phyloP scores from a whole-genome alignment of 2,329 filamentous ascomycete genomes.

The Pseudogymnoascus sp. region DNA sequence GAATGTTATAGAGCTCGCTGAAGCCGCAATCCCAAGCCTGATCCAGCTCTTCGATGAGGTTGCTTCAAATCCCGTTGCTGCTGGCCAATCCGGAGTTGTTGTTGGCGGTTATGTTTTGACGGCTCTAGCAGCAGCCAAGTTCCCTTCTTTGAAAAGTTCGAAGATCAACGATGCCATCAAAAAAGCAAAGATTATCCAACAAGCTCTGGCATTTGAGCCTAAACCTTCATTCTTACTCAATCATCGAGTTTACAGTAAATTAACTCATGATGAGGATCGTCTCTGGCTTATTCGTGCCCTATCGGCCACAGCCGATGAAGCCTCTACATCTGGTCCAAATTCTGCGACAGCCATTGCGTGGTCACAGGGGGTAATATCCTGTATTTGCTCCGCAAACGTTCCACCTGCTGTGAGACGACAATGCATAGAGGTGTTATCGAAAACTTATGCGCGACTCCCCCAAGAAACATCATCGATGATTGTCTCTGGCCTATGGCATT shows the following conservation, averaged over 20 bases:
- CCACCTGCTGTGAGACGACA: constrained; percentile 57
- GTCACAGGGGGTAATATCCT: constrained; percentile 79
- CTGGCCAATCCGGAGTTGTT: constrained; percentile 76
- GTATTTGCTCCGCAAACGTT: constrained; percentile 57
- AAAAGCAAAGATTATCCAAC: constrained; percentile 54
- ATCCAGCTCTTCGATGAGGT: constrained; percentile 71
- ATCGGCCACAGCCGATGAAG: constrained; percentile 47
- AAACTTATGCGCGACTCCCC: constrained; percentile 56
- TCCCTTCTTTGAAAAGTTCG: constrained; percentile 46
- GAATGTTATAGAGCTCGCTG: constrained; percentile 43
- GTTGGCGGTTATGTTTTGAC: constrained; percentile 69
- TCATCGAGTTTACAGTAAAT: constrained; percentile 74
- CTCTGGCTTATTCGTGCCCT: constrained; percentile 70
- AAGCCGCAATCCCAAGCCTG: constrained; percentile 47
- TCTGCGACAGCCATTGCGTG: constrained; percentile 58
- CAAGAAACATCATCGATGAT: constrained; percentile 54
- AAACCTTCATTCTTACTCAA: constrained; percentile 86
- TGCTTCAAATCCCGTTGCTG: constrained; percentile 65
- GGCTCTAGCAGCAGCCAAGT: constrained; percentile 50
- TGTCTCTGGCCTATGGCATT: constrained; percentile 69
- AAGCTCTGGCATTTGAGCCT: constrained; percentile 61
- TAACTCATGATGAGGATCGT: constrained; percentile 67
- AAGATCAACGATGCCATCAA: constrained; percentile 52
- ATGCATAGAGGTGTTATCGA: constrained; percentile 53
- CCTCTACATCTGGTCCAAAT: constrained; percentile 39